Evolutionary conservation across 2,329 filamentous ascomycete genomes (phyloP).

Genomic region (Juglanconis juglandina): DNA sequence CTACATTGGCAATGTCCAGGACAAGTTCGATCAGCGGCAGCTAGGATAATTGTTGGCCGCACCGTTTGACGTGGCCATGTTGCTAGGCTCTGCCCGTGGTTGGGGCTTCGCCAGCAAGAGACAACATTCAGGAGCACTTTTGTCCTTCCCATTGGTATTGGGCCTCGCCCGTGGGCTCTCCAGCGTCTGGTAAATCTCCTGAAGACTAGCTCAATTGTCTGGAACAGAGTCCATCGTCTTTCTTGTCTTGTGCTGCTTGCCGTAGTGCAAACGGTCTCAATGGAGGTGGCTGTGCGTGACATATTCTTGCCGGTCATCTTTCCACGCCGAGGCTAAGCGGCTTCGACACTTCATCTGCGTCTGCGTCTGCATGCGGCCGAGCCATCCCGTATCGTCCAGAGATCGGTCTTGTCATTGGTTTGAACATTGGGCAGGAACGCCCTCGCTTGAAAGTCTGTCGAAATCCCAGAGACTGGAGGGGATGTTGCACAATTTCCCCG

Average conservation of each 20-base stretch:
- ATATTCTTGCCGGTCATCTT: neutral
- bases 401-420: neutral
- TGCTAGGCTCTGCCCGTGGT: neutral
- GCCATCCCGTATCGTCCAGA: neutral
- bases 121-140: neutral
- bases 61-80: neutral
- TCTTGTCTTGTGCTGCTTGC: neutral
- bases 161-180: neutral
- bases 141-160: neutral
- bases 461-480: neutral
- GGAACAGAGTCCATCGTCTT: neutral
- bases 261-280: neutral
- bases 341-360: neutral
- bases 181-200: too few relatives aligned
- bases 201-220: too few relatives aligned
- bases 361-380: neutral
- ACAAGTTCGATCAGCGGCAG: neutral
- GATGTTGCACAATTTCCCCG: neutral
- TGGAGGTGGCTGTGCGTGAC: neutral
- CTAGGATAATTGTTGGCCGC: neutral
- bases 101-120: neutral
- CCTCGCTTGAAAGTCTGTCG: neutral
- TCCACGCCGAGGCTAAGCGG: neutral
- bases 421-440: neutral
- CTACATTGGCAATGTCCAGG: neutral